These are phyloP conservation scores for Candida sakaeoensis DNA, from an alignment of 805 yeast genomes.

Conservation along the genomic window DNA sequence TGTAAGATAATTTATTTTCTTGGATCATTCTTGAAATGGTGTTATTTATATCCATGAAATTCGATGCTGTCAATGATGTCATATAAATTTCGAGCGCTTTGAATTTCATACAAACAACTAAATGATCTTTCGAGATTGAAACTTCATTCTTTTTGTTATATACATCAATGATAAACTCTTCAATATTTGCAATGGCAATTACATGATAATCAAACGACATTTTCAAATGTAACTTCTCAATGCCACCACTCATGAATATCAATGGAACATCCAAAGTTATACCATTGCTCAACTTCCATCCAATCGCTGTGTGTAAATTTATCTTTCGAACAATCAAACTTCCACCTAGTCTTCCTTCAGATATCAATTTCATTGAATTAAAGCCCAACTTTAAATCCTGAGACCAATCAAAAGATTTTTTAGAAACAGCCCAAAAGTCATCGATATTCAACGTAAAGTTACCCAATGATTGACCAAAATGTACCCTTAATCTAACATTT, in stretches of 20 bases:
- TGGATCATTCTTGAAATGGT: slow-evolving; percentile 68
- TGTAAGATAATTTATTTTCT: slow-evolving; percentile 69
- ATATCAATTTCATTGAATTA: slow-evolving; percentile 45
- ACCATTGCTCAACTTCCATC: slow-evolving; percentile 55
- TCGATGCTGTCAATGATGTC: slow-evolving; percentile 85
- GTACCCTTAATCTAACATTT: slow-evolving; percentile 54
- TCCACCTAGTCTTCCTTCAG: slow-evolving; percentile 84
- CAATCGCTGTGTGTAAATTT: slow-evolving; percentile 59
- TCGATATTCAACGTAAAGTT: slow-evolving; percentile 52
- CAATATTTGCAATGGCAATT: slow-evolving; percentile 61
- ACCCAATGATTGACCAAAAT: slow-evolving; percentile 84
- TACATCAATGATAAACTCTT: slow-evolving; percentile 48
- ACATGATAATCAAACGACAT: slow-evolving; percentile 82
- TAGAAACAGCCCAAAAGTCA: slow-evolving; percentile 63
- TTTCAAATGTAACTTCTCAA: slow-evolving; percentile 55
- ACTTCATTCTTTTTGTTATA: slow-evolving; percentile 63
- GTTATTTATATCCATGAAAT: slow-evolving; percentile 70
- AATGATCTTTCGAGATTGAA: slow-evolving; percentile 52
- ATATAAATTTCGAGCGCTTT: slow-evolving; percentile 57
- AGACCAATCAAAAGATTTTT: slow-evolving; percentile 64
- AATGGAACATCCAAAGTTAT: slow-evolving; percentile 56
- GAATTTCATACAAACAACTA: slow-evolving; percentile 49
- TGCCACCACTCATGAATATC: slow-evolving; percentile 56
- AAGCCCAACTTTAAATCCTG: slow-evolving; percentile 66
- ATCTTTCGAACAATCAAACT: slow-evolving; percentile 46